A percentile compares a stretch with the other conserved stretches of the same genome.
Conservation (phyloP, 2,329 filamentous ascomycete genomes). For the Sphaerulina musiva region DNA sequence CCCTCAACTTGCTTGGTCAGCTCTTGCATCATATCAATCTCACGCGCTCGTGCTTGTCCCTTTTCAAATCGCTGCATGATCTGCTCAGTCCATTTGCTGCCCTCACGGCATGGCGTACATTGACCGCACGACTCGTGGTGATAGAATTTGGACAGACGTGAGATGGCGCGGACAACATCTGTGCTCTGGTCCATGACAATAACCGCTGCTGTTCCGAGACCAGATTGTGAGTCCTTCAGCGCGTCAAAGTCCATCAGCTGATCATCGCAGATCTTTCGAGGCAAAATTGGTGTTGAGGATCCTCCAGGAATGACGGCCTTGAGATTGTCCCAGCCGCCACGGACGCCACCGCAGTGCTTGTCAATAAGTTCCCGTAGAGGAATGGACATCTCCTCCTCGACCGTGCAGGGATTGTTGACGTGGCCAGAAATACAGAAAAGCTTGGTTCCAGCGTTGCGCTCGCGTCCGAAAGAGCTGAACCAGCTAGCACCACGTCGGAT, state of each 20-base stretch:
- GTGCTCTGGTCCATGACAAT: slow-evolving; percentile 99
- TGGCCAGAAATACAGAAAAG: slow-evolving; percentile 97
- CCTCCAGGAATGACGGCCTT: slow-evolving; percentile 92
- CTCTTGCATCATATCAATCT: slow-evolving; percentile 99
- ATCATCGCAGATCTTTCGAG: slow-evolving; percentile 82
- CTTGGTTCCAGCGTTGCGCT: slow-evolving; percentile 95
- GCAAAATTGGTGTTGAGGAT: slow-evolving; percentile 91
- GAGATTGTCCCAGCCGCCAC: slow-evolving; percentile 96
- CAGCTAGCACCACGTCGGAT: slow-evolving; percentile 84
- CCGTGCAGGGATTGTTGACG: slow-evolving; percentile 96
- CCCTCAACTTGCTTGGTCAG: slow-evolving; percentile 99
- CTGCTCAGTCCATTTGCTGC: slow-evolving; percentile 97
- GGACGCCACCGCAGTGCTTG: slow-evolving; percentile 94
- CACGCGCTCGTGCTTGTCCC: slow-evolving; percentile 77
- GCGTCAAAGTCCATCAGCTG: slow-evolving; percentile 99
- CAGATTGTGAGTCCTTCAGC: slow-evolving; percentile 94
- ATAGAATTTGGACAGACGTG: slow-evolving; percentile 92
- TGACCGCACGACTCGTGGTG: slow-evolving; percentile 97
- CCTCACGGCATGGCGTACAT: slow-evolving; percentile 98
- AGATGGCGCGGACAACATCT: slow-evolving; percentile 90
- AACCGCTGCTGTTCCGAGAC: slow-evolving; percentile 92
- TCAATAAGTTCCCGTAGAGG: slow-evolving; percentile 93
- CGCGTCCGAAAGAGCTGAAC: slow-evolving; percentile 91
- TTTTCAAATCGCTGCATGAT: slow-evolving; percentile 97
- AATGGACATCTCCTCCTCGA: slow-evolving; percentile 99